phyloP scores from a whole-genome alignment of 768 basidiomycete genomes.

The Suillus discolor region DNA sequence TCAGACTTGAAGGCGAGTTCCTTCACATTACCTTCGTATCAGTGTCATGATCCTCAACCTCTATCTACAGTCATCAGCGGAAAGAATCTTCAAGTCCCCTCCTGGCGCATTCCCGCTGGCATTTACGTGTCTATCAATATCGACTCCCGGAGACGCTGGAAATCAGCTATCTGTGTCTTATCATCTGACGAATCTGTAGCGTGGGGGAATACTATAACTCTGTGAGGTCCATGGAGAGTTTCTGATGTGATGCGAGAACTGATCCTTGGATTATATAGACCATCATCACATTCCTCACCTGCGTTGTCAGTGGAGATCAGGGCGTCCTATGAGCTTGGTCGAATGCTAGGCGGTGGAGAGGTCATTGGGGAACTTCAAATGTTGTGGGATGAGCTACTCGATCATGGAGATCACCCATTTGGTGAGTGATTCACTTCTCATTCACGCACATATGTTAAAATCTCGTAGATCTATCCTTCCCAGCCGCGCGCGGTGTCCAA shows the following conservation, averaged over 20 bases:
- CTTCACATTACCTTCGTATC: not conserved
- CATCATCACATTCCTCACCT: not conserved
- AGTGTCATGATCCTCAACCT: not conserved
- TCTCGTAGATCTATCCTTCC: not conserved
- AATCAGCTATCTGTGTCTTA: not conserved
- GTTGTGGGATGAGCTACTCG: not conserved
- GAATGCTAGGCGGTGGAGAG: not conserved
- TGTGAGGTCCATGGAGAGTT: not conserved
- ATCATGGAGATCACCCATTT: not conserved
- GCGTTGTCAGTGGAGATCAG: not conserved
- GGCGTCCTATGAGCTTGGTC: not conserved
- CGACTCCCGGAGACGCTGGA: not conserved
- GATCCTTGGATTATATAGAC: not conserved
- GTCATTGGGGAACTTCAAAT: not conserved
- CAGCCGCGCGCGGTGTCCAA: not conserved
- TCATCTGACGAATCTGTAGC: not conserved
- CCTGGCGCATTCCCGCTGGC: not conserved
- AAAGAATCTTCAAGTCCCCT: not conserved
- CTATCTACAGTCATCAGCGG: not conserved
- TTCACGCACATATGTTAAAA: not conserved
- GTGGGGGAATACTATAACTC: not conserved
- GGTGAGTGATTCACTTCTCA: not conserved
- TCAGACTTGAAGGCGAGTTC: not conserved
- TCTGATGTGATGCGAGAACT: not conserved
- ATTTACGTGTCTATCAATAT: not conserved